Conservation (phyloP, 2,329 filamentous ascomycete genomes). For the Colletotrichum tabaci region DNA sequence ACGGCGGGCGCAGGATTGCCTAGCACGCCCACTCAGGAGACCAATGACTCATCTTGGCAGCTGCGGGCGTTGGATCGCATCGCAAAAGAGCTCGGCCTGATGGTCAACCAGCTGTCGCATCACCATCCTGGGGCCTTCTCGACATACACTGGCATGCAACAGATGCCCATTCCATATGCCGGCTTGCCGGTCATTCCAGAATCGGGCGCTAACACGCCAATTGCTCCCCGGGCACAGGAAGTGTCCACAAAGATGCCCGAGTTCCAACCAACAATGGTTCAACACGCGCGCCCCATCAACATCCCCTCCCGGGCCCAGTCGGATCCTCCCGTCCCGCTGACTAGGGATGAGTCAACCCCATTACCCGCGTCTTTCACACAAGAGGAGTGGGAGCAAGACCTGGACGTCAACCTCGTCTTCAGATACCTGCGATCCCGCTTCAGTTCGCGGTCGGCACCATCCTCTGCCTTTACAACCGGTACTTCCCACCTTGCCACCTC, state of each 20-base stretch:
- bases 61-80: constrained; percentile 85
- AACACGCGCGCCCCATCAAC: constrained; percentile 54
- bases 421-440: constrained; percentile 87
- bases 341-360: constrained; percentile 35
- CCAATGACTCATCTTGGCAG: constrained; percentile 75
- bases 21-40: constrained; percentile 49
- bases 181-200: constrained; percentile 79
- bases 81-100: constrained; percentile 85
- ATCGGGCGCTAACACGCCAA: constrained; percentile 51
- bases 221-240: constrained; percentile 60
- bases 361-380: constrained; percentile 64
- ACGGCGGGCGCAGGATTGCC: constrained; percentile 51
- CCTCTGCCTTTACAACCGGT: constrained; percentile 58
- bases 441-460: constrained; percentile 63
- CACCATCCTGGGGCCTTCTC: constrained; percentile 92
- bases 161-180: constrained; percentile 80
- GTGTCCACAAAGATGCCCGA: constrained; percentile 62
- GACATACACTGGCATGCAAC: constrained; percentile 79
- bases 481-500: constrained; percentile 64
- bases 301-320: constrained; percentile 50
- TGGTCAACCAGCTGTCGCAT: constrained; percentile 84
- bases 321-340: constrained; percentile 30
- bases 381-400: constrained; percentile 94
- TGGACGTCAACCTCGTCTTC: constrained; percentile 94
- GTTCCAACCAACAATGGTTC: constrained; percentile 65